These are phyloP conservation scores for Phytopythium sindhum DNA, from an alignment of 352 stramenopile species.

Conservation along the genomic window DNA sequence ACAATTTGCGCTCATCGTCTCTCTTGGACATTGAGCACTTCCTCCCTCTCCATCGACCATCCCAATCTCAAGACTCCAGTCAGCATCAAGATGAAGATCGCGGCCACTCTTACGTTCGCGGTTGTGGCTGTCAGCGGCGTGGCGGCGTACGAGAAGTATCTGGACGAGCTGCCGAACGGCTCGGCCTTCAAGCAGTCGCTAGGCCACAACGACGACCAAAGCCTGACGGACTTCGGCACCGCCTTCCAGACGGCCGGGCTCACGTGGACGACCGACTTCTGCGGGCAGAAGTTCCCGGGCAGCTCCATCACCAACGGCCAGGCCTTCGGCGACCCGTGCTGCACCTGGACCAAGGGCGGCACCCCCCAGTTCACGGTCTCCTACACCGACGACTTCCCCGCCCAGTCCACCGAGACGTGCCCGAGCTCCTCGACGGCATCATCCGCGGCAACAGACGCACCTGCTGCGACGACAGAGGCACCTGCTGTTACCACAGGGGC, in stretches of 20 bases:
- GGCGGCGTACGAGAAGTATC: constrained; percentile 8
- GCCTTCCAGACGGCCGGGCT: constrained; percentile 1
- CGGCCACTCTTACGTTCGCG: neutral
- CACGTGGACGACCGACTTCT: constrained; percentile 12
- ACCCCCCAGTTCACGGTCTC: constrained; percentile 32
- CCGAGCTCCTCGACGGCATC: neutral
- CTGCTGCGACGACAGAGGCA: neutral
- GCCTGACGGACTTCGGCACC: constrained; percentile 10
- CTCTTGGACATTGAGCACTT: neutral
- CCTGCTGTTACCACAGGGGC: neutral
- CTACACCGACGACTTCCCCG: constrained; percentile 6
- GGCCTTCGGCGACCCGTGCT: constrained; percentile 53
- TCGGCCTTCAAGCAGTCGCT: constrained; percentile 11
- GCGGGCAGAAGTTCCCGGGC: constrained; percentile 6
- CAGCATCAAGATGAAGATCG: constrained; percentile 5
- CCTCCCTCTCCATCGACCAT: neutral
- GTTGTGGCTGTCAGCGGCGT: neutral
- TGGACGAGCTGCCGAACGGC: constrained; percentile 16
- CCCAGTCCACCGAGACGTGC: constrained; percentile 5
- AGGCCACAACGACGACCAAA: constrained; percentile 6
- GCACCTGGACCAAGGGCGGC: constrained; percentile 38
- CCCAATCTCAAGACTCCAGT: neutral
- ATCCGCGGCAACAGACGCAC: neutral
- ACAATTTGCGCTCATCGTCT: neutral
- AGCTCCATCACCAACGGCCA: constrained; percentile 15